A percentile compares a stretch with the other conserved stretches of the same genome.
These are phyloP conservation scores for Zizania palustris DNA, from an alignment of 202 grass and related monocot species.

Conservation along the genomic window DNA sequence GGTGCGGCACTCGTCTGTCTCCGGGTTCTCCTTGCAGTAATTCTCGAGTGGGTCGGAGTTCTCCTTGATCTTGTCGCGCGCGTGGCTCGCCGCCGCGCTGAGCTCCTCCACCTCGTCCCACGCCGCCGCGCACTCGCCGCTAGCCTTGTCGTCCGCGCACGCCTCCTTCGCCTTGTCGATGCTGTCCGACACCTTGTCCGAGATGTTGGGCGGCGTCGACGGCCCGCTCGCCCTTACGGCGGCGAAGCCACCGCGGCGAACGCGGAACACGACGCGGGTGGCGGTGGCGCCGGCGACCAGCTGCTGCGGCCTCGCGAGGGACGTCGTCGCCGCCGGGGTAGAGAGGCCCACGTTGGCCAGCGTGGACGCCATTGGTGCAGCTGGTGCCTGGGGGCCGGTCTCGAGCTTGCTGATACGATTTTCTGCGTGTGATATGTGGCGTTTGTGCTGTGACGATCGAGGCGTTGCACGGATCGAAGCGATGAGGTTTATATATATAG, in stretches of 20 bases:
- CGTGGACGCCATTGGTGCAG: slow-evolving; percentile 38
- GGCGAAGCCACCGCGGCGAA: background rate
- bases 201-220: slow-evolving; percentile 69
- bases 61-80: slow-evolving; percentile 74
- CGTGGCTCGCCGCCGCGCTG: slow-evolving; percentile 77
- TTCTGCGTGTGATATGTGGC: background rate
- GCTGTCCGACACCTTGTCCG: slow-evolving; percentile 80
- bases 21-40: slow-evolving; percentile 91
- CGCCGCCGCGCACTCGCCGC: slow-evolving; percentile 83
- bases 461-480: background rate
- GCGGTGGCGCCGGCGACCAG: background rate
- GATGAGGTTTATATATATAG: slow-evolving; percentile 36
- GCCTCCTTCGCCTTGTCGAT: slow-evolving; percentile 87
- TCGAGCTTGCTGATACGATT: too few relatives aligned
- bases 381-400: too few relatives aligned
- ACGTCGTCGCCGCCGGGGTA: slow-evolving; percentile 12
- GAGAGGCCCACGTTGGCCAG: slow-evolving; percentile 42
- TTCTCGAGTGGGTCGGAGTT: slow-evolving; percentile 72
- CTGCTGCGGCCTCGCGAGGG: slow-evolving; percentile 23
- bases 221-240: slow-evolving; percentile 1
- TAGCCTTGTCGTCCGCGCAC: slow-evolving; percentile 60
- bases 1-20: slow-evolving; percentile 86
- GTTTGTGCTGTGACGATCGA: slow-evolving; percentile 3
- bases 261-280: slow-evolving; percentile 23
- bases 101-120: slow-evolving; percentile 99